Conservation (phyloP, 176 grass and related monocot genomes). For the Elaeis guineensis region DNA sequence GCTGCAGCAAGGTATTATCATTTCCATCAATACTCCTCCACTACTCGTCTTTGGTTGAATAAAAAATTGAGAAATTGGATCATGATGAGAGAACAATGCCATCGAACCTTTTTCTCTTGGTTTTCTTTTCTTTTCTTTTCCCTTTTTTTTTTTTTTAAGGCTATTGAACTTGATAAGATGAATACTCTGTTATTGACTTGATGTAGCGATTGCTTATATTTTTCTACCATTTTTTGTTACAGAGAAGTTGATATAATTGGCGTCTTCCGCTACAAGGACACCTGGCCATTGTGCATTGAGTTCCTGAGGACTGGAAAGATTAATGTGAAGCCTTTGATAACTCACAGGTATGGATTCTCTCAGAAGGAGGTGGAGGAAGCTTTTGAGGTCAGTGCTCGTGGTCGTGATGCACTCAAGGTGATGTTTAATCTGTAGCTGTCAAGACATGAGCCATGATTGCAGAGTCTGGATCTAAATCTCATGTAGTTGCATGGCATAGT, state of each 20-base stretch:
- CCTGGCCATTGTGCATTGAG: constrained; percentile 78
- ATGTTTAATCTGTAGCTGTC: constrained; percentile 83
- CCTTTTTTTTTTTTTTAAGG: background rate
- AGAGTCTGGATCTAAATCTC: too few species aligned
- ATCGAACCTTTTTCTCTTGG: background rate
- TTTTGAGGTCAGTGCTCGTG: constrained; percentile 76
- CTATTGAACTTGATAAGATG: too few species aligned
- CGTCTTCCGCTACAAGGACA: constrained; percentile 83
- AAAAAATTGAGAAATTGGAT: too few species aligned
- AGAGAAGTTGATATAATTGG: constrained; percentile 90
- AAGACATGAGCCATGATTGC: too few species aligned
- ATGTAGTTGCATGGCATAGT: too few species aligned
- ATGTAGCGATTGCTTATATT: too few species aligned
- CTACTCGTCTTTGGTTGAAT: background rate
- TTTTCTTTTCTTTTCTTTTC: too few species aligned
- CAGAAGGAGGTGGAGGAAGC: constrained; percentile 76
- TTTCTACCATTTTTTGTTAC: background rate
- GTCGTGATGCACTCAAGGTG: constrained; percentile 80
- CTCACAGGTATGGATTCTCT: constrained; percentile 75
- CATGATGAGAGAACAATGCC: background rate
- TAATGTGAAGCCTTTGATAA: constrained; percentile 77
- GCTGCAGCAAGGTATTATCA: constrained; percentile 48
- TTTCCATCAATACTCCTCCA: background rate
- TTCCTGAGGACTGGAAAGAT: constrained; percentile 66
- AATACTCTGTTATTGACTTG: too few species aligned